Conservation (phyloP, 2,329 filamentous ascomycete species). For the Aspergillus melleus region DNA sequence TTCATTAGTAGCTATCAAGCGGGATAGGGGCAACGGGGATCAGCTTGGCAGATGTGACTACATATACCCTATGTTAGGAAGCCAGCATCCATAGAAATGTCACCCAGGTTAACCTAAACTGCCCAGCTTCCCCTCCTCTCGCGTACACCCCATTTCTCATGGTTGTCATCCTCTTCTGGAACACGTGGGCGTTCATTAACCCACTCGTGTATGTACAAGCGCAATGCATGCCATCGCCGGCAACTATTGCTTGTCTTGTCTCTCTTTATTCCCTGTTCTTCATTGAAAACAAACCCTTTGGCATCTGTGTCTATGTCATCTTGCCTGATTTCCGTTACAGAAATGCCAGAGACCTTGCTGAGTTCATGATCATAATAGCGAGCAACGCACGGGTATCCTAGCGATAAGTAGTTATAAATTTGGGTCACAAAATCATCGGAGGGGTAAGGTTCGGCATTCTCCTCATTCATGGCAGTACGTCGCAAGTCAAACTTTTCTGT, state of each 20-base stretch:
- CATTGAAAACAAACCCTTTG: conserved; percentile 64
- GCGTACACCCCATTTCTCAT: conserved; percentile 66
- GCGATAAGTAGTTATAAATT: conserved; percentile 93
- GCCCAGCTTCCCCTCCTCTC: conserved; percentile 67
- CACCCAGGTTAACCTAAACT: conserved; percentile 4
- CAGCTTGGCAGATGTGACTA: neutral
- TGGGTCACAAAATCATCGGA: conserved; percentile 85
- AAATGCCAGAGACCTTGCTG: conserved; percentile 72
- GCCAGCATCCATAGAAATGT: neutral
- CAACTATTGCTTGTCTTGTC: conserved; percentile 54
- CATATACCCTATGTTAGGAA: neutral
- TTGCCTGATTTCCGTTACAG: conserved; percentile 66
- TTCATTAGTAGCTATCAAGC: neutral
- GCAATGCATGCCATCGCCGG: conserved; percentile 80
- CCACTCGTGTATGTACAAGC: conserved; percentile 85
- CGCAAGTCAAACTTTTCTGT: neutral
- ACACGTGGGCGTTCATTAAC: conserved; percentile 80
- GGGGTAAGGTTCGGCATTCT: conserved; percentile 65
- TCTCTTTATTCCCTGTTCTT: conserved; percentile 46
- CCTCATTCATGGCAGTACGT: conserved; percentile 31
- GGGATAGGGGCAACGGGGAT: neutral
- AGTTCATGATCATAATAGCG: conserved; percentile 82
- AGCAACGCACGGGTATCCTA: conserved; percentile 86
- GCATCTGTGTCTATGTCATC: conserved; percentile 68
- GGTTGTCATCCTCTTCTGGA: conserved; percentile 53